These are phyloP conservation scores for Neocallimastix lanati DNA, from an alignment of 192 early-diverging fungal species.

Conservation along the genomic window DNA sequence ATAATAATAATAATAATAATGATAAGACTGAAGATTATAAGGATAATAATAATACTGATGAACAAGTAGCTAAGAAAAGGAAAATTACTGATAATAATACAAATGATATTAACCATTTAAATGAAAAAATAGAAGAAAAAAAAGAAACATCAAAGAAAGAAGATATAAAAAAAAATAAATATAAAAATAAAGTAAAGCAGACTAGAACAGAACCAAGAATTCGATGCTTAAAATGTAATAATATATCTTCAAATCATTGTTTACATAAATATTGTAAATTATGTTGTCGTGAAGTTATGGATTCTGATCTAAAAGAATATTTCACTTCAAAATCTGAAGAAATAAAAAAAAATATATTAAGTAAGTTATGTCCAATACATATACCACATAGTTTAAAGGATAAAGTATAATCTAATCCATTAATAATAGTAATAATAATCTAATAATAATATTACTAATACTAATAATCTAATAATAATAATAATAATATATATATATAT, in stretches of 20 bases:
- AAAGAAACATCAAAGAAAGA: neutral
- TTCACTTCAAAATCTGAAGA: neutral
- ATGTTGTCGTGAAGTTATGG: neutral
- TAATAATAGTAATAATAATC: too few relatives aligned
- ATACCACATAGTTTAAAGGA: neutral
- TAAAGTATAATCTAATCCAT: neutral
- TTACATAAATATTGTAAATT: neutral
- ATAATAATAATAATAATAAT: too few relatives aligned
- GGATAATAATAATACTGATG: neutral
- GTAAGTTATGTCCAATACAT: neutral
- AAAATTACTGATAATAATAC: neutral
- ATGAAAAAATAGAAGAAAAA: too few relatives aligned
- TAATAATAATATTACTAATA: too few relatives aligned
- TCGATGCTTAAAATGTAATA: neutral
- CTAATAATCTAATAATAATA: too few relatives aligned
- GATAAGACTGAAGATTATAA: too few relatives aligned
- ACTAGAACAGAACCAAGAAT: neutral
- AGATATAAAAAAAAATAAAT: too few relatives aligned
- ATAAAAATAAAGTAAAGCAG: neutral
- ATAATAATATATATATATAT: too few relatives aligned
- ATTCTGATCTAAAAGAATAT: neutral
- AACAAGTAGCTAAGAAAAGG: neutral
- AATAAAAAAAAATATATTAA: neutral
- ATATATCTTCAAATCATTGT: neutral
- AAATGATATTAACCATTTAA: neutral